Evolutionary conservation across 2,329 filamentous ascomycete genomes (phyloP).

Genomic region (Trichoderma guizhouense): DNA sequence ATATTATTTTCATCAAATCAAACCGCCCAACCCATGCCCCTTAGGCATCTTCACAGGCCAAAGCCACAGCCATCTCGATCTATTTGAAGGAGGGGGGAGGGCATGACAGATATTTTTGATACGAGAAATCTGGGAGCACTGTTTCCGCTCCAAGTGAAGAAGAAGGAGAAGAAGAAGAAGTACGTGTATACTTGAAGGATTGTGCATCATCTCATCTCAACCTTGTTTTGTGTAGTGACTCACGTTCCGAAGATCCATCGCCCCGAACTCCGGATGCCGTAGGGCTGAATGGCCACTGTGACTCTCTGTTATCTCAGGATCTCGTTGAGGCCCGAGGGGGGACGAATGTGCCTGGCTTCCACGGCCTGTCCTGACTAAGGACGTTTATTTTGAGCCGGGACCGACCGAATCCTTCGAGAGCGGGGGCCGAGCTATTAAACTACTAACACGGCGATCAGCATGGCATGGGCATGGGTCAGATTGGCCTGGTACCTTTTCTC

Average conservation of each 20-base stretch:
- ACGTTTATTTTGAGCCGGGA: background rate
- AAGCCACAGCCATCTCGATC: background rate
- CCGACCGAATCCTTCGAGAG: background rate
- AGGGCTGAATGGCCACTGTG: background rate
- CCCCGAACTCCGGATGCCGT: background rate
- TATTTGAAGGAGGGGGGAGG: background rate
- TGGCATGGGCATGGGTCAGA: background rate
- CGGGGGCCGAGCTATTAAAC: background rate
- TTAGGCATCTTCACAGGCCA: background rate
- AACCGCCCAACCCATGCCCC: background rate
- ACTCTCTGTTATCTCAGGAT: background rate
- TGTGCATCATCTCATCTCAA: background rate
- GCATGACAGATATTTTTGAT: background rate
- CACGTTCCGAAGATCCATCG: background rate
- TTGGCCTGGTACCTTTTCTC: background rate
- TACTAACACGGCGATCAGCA: background rate
- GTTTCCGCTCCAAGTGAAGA: background rate
- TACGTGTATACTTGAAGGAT: background rate
- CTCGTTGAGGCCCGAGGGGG: background rate
- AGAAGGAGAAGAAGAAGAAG: no score
- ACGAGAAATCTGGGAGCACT: background rate
- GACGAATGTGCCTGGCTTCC: background rate
- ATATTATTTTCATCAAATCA: conserved; percentile 15
- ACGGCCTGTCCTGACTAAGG: background rate
- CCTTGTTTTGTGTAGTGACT: background rate